Evolutionary conservation across 495 filamentous ascomycete genomes (phyloP), one percentile per base, ranked within the genome.

Genomic region (Lasiosphaeria ovina): DNA sequence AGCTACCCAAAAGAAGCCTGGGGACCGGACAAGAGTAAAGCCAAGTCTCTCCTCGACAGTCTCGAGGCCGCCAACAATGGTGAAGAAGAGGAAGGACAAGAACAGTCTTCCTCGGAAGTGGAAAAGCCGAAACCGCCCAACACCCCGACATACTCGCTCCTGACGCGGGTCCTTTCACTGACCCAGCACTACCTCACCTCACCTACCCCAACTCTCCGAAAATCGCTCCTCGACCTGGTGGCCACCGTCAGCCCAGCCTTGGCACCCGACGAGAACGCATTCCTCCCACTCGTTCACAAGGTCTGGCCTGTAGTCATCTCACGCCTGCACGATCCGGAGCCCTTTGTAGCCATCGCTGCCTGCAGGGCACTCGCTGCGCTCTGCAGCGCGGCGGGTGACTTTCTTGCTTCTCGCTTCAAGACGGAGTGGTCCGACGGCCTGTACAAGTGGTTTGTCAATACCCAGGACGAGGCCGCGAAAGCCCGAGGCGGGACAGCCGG

Each of bases 111-210:
- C 51, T 50, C 35, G 32, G 53, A 35, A 2, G 52, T 51, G 6
- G 57, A 81, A 49, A 84, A 82, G 56, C 60, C 67, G 35, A 69
- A 77, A 35, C 73, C 74, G 10, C 72, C 77, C 34, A 82, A 78
- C 62, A 79, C 80, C 44, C 75, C 71, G 67, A 84, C 61, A 49
- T 89, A 91, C 72, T 78, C 77, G 16, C 80, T 93, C 8, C 79
- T 93, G 11, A 77, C 85, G 34, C 81, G 82, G 32, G 88, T 95
- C 56, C 80, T 87, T 60, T 83, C 81, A 53, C 82, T 86, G 24
- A 88, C 86, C n/a, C 89, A 87, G 64, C 87, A 93, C 62, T 90
- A 96, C 72, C 83, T 97, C n/a, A 89, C 91, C 38, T 89, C 89
- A 0, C 84, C 91, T 5, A 89, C 91, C 3, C 87, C 90, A 0